These are phyloP conservation scores for Blumeriella jaapii DNA, from an alignment of 2,329 filamentous ascomycete genomes.

Conservation along the genomic window DNA sequence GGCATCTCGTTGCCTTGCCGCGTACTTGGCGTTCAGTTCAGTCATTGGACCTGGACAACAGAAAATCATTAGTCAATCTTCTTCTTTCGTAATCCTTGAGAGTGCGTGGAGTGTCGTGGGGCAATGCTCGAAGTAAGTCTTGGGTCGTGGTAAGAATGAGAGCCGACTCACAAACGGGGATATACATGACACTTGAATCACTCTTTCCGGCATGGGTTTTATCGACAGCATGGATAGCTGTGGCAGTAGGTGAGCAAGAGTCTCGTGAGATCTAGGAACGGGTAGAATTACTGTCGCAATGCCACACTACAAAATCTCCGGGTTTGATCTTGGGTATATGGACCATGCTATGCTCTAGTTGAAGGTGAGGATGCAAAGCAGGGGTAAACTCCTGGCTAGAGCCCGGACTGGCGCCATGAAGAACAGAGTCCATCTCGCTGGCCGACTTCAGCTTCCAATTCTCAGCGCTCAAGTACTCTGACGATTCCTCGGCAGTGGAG, in stretches of 20 bases:
- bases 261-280: background rate
- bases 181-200: slow-evolving; percentile 82
- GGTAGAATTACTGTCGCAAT: slow-evolving; percentile 30
- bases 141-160: too few species aligned
- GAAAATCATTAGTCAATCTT: too few species aligned
- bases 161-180: too few species aligned
- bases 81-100: too few species aligned
- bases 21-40: slow-evolving; percentile 58
- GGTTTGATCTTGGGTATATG: slow-evolving; percentile 51
- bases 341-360: slow-evolving; percentile 50
- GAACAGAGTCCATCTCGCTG: slow-evolving; percentile 39
- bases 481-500: background rate
- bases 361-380: slow-evolving; percentile 51
- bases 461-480: slow-evolving; percentile 36
- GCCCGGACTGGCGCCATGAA: slow-evolving; percentile 59
- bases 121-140: too few species aligned
- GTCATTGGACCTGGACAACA: slow-evolving; percentile 77
- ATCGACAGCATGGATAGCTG: slow-evolving; percentile 61
- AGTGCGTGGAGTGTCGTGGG: too few species aligned
- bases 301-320: slow-evolving; percentile 59
- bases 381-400: slow-evolving; percentile 51
- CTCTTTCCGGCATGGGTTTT: slow-evolving; percentile 56
- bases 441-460: slow-evolving; percentile 48
- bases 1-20: slow-evolving; percentile 56
- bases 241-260: background rate